Percentiles rank a stretch among this genome's conserved stretches.
These are phyloP conservation scores for Zygoascus bituminiphila DNA, from an alignment of 805 yeast species.

Conservation along the genomic window DNA sequence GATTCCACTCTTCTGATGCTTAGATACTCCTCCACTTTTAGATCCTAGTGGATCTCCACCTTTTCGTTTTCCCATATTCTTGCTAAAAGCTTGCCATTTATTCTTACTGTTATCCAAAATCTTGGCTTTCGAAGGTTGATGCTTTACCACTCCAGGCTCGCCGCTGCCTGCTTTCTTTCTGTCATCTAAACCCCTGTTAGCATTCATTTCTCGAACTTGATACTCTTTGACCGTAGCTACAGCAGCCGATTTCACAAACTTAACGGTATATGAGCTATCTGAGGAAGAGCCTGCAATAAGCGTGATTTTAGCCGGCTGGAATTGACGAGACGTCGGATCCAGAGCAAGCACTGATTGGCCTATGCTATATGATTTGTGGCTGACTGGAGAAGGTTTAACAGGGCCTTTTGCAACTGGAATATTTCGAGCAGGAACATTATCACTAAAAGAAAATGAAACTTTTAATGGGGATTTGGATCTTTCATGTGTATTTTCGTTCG, in stretches of 20 bases:
- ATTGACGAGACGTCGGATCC: conserved; percentile 24
- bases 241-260: conserved; percentile 15
- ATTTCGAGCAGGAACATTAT: background rate
- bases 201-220: conserved; percentile 1
- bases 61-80: conserved; percentile 10
- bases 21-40: background rate
- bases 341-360: conserved; percentile 25
- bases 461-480: background rate
- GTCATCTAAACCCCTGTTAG: background rate
- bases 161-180: background rate
- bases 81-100: conserved; percentile 25
- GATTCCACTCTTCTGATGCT: background rate
- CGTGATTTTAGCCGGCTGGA: conserved; percentile 21
- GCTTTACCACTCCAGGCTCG: background rate
- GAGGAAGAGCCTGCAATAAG: conserved; percentile 22
- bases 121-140: conserved; percentile 11
- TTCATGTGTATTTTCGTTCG: background rate
- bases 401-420: background rate
- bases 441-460: background rate
- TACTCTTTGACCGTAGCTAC: conserved; percentile 20
- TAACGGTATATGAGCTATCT: conserved; percentile 22
- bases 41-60: background rate
- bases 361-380: conserved; percentile 5
- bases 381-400: background rate
- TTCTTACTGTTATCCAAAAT: conserved; percentile 18